Base-by-base conservation (phyloP, 306 rosid species). In the Acacia acuminata region DNA sequence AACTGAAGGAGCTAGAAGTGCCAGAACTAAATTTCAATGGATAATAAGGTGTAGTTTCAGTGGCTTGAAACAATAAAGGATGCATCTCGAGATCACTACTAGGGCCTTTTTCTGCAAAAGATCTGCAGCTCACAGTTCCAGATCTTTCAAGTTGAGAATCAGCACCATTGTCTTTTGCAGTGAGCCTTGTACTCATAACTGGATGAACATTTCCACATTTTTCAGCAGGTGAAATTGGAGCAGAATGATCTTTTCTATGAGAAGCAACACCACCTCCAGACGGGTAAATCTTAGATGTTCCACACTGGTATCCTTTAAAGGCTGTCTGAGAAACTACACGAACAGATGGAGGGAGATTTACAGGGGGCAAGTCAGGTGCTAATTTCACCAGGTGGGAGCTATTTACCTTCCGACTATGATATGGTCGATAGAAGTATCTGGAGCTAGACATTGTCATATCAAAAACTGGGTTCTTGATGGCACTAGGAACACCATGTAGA, bases 311-410 rank as follows among this genome's bases (percentile, higher is more conserved):
- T 68, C 96, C 90, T 84, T 83, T 90, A 84, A 89, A 92, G 84
- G 87, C 90, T 75, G 95, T 85, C 83, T 93, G 93, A 73, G 98
- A 89, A 82, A 94, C 96, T 76, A 96, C 84, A 48, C 96, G 94
- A 85, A 92, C 97, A 30, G 98, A 90, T 65, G 92, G 91, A 70
- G 99, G 99, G 45, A 96, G 99, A 90, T 92, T 96, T 83, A 96
- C 97, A 9, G 96, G 98, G 16, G 99, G 97, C 87, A 94, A 87
- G 77, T 79, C 94, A 17, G 98, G 99, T 64, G 98, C 98, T 85
- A 96, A 86, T 84, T 89, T 96, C 77, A 96, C 97, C 68, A 91
- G 32, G 84, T 66, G 91, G 43, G 91, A 75, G 78, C 78, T 88
- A 48, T 84, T 87, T 71, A 84, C 78, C 81, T 75, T 88, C 70